These are phyloP conservation scores for Quercus ilex DNA, from an alignment of 306 rosid genomes.

Conservation along the genomic window DNA sequence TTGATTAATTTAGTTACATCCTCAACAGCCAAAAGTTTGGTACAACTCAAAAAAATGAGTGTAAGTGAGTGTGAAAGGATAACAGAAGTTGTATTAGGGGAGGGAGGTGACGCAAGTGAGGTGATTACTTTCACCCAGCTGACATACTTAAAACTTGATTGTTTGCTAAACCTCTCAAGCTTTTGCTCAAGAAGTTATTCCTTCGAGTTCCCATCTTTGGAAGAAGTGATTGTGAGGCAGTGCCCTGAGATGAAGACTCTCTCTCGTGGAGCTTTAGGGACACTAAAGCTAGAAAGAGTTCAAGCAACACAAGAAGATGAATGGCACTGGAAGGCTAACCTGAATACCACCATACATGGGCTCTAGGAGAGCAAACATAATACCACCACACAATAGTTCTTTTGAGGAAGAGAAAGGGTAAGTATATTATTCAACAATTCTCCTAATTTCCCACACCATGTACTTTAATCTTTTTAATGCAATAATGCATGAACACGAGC, in stretches of 20 bases:
- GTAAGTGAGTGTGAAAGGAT: too few species aligned
- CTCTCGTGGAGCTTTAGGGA: background rate
- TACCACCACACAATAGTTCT: background rate
- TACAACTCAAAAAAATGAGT: too few species aligned
- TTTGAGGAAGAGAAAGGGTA: background rate
- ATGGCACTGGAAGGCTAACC: background rate
- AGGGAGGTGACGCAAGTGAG: too few species aligned
- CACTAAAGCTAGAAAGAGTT: background rate
- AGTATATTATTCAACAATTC: background rate
- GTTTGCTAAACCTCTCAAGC: too few species aligned
- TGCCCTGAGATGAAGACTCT: constrained; percentile 16
- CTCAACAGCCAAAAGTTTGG: too few species aligned
- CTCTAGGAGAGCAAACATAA: background rate
- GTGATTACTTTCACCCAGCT: too few species aligned
- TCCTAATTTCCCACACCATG: background rate
- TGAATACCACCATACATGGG: background rate
- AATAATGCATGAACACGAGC: too few species aligned
- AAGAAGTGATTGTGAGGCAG: background rate
- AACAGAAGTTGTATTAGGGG: too few species aligned
- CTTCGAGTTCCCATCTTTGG: background rate
- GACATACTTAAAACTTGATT: too few species aligned
- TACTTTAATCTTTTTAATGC: too few species aligned
- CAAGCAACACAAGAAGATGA: background rate
- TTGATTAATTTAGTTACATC: too few species aligned
- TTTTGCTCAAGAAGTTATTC: too few species aligned